Percentiles rank a stretch among this genome's conserved stretches.
phyloP scores from a whole-genome alignment of 2,329 filamentous ascomycete genomes.

The Fusarium goolgardi region DNA sequence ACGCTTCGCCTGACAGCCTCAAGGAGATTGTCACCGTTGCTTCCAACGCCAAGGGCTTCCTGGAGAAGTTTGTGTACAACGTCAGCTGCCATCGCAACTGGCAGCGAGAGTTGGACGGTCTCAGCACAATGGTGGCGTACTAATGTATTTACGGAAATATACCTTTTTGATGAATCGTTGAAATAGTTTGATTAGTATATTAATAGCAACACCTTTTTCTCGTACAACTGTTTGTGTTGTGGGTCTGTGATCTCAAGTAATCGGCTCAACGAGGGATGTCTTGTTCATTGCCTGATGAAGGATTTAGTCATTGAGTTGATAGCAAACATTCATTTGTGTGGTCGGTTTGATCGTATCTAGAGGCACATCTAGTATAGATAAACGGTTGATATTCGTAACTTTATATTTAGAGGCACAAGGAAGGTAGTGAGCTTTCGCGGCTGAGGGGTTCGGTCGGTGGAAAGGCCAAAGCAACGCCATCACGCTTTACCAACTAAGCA shows the following conservation, averaged over 20 bases:
- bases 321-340: too few species aligned
- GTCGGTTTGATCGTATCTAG: too few species aligned
- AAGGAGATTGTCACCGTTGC: slow-evolving; percentile 71
- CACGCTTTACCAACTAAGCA: neutral
- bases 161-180: slow-evolving; percentile 20
- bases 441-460: too few species aligned
- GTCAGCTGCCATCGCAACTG: slow-evolving; percentile 81
- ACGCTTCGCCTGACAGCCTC: slow-evolving; percentile 66
- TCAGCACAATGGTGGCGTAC: slow-evolving; percentile 75
- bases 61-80: slow-evolving; percentile 75
- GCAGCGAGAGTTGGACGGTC: slow-evolving; percentile 77
- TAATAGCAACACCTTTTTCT: neutral
- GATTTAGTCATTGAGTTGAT: too few species aligned
- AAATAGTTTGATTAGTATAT: neutral
- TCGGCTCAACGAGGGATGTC: too few species aligned
- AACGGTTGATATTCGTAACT: too few species aligned
- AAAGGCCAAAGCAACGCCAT: neutral
- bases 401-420: too few species aligned
- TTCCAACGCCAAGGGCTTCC: slow-evolving; percentile 75
- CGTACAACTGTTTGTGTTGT: neutral
- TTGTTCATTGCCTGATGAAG: too few species aligned
- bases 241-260: too few species aligned
- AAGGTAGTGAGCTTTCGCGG: too few species aligned
- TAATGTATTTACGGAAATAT: slow-evolving; percentile 54
- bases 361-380: too few species aligned